Conservation (phyloP, 2,329 filamentous ascomycete species). For the Talaromyces rugulosus region DNA sequence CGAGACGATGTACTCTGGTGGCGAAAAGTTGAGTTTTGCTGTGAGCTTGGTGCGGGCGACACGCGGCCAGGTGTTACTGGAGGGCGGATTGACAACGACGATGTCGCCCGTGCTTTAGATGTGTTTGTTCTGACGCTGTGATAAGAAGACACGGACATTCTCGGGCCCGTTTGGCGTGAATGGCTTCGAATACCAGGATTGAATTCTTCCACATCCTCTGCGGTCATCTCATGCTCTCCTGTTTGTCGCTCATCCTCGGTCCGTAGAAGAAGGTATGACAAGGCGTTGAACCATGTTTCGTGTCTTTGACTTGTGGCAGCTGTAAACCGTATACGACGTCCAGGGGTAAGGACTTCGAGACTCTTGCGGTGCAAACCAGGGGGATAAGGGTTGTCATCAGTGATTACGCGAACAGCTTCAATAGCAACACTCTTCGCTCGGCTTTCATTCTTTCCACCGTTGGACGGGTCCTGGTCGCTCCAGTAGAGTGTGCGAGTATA, state of each 20-base stretch:
- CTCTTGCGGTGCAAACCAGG: constrained; percentile 94
- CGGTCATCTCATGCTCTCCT: constrained; percentile 54
- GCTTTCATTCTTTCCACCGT: constrained; percentile 71
- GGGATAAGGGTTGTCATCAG: constrained; percentile 91
- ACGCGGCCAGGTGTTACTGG: constrained; percentile 32
- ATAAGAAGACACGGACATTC: constrained; percentile 70
- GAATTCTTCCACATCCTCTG: constrained; percentile 70
- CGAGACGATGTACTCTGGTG: constrained; percentile 43
- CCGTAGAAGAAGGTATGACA: constrained; percentile 85
- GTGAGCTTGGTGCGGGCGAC: constrained; percentile 32
- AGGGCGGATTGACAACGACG: constrained; percentile 35
- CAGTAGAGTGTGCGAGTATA: constrained; percentile 96
- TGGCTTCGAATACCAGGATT: constrained; percentile 62
- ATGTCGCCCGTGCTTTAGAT: constrained; percentile 49
- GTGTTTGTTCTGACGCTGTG: constrained; percentile 68
- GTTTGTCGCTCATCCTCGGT: constrained; percentile 58
- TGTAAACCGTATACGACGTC: constrained; percentile 87
- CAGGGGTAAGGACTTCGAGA: constrained; percentile 82
- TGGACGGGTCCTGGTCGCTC: constrained; percentile 84
- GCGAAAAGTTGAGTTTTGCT: constrained; percentile 29
- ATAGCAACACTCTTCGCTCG: constrained; percentile 87
- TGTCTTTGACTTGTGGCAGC: constrained; percentile 90
- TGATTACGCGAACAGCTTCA: constrained; percentile 85
- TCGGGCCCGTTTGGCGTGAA: constrained; percentile 51
- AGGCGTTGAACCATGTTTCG: constrained; percentile 97